Percentiles rank a stretch among this genome's conserved stretches.
Conservation (phyloP, 805 yeast species). For the Barnettozyma sp. region DNA sequence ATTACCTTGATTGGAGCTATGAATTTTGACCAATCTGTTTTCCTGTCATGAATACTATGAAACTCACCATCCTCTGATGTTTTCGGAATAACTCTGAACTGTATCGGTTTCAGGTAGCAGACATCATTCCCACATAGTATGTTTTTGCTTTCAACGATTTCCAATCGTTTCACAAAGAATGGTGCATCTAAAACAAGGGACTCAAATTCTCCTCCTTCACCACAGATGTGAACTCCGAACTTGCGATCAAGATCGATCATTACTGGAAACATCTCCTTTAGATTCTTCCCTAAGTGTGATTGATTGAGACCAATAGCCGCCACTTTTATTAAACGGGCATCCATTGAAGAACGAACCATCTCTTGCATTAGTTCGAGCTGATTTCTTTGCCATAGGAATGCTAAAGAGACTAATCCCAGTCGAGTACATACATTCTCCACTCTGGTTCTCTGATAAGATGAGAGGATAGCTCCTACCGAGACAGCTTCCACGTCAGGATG, state of each 20-base stretch:
- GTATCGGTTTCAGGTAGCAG: constrained; percentile 48
- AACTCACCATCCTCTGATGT: constrained; percentile 21
- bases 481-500: constrained; percentile 80
- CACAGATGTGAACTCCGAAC: constrained; percentile 90
- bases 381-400: constrained; percentile 87
- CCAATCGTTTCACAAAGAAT: constrained; percentile 53
- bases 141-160: constrained; percentile 16
- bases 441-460: constrained; percentile 90
- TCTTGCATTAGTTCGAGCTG: constrained; percentile 77
- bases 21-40: constrained; percentile 21
- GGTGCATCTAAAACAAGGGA: constrained; percentile 89
- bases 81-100: constrained; percentile 42
- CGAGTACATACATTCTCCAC: constrained; percentile 87
- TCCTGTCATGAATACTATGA: constrained; percentile 15
- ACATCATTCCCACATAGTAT: constrained; percentile 51
- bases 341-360: constrained; percentile 59
- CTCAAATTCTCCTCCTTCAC: constrained; percentile 99
- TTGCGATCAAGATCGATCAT: constrained; percentile 48
- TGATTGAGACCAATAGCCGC: constrained; percentile 82
- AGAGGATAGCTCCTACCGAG: constrained; percentile 91
- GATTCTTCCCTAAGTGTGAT: constrained; percentile 58
- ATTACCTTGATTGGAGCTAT: constrained; percentile 27
- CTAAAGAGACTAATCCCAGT: constrained; percentile 57
- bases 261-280: constrained; percentile 54
- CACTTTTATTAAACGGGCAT: constrained; percentile 84